A percentile compares a stretch with the other conserved stretches of the same genome.
These are phyloP conservation scores for Colletotrichum salicis DNA, from an alignment of 2,329 filamentous ascomycete genomes.

Conservation along the genomic window DNA sequence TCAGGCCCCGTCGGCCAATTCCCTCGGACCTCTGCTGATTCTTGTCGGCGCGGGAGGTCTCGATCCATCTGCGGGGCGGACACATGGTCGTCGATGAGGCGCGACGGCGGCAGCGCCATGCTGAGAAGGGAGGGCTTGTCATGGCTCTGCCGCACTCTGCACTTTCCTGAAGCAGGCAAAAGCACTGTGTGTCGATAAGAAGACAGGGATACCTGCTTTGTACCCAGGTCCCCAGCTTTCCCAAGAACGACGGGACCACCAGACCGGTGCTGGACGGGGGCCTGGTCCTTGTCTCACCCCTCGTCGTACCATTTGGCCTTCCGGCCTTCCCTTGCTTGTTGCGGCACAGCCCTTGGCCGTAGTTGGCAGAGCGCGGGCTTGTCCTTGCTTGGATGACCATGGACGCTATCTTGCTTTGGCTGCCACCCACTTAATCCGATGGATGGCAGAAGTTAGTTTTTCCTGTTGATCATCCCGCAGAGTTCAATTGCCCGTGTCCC, in stretches of 20 bases:
- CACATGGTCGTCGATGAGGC: slow-evolving; percentile 18
- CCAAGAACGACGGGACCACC: slow-evolving; percentile 28
- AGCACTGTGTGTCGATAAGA: slow-evolving; percentile 27
- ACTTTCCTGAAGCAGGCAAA: slow-evolving; percentile 28
- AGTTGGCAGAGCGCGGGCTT: slow-evolving; percentile 20
- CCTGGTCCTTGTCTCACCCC: slow-evolving; percentile 33
- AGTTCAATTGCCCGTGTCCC: slow-evolving; percentile 16
- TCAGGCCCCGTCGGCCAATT: neutral
- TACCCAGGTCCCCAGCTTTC: slow-evolving; percentile 32
- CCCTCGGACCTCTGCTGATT: neutral
- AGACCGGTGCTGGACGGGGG: slow-evolving; percentile 29
- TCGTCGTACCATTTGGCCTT: slow-evolving; percentile 30
- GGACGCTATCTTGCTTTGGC: slow-evolving; percentile 23
- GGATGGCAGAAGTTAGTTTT: slow-evolving; percentile 29
- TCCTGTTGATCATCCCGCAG: slow-evolving; percentile 21
- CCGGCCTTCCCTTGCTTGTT: slow-evolving; percentile 34
- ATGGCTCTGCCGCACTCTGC: slow-evolving; percentile 26
- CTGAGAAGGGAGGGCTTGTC: slow-evolving; percentile 22
- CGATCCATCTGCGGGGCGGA: slow-evolving; percentile 12
- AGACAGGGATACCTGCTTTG: slow-evolving; percentile 17
- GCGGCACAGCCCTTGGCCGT: slow-evolving; percentile 30
- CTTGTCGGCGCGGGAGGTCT: neutral
- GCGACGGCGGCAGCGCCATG: slow-evolving; percentile 25
- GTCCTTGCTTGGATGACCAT: slow-evolving; percentile 20
- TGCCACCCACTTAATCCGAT: slow-evolving; percentile 26